phyloP scores from a whole-genome alignment of 495 filamentous ascomycete genomes.

The Amphirosellinia nigrospora region DNA sequence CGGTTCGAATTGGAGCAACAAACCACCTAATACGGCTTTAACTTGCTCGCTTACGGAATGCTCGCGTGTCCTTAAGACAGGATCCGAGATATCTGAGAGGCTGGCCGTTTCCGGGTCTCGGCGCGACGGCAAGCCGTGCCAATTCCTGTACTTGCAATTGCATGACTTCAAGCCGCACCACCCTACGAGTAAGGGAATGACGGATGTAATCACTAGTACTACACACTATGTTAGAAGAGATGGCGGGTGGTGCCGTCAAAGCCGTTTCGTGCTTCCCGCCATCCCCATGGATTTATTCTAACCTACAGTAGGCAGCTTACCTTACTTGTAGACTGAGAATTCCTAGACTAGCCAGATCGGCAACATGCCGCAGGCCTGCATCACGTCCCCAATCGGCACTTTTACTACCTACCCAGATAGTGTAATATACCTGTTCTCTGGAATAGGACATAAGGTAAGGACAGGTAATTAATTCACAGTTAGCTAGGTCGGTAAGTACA shows the following conservation, averaged over 20 bases:
- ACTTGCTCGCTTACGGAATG: constrained; percentile 13
- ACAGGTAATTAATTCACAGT: background rate
- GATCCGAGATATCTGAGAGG: background rate
- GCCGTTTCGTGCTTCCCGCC: constrained; percentile 18
- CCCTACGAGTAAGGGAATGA: too few relatives aligned
- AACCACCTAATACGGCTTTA: background rate
- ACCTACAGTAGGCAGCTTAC: background rate
- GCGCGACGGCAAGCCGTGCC: constrained; percentile 17
- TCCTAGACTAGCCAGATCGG: constrained; percentile 11
- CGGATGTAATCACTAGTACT: background rate
- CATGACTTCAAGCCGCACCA: constrained; percentile 17
- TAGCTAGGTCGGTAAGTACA: background rate
- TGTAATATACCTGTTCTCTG: background rate
- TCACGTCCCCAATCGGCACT: constrained; percentile 22
- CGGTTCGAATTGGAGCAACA: constrained; percentile 16
- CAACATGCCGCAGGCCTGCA: constrained; percentile 9
- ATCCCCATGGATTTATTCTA: background rate
- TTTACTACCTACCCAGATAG: background rate
- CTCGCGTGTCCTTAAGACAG: constrained; percentile 20
- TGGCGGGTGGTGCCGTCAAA: constrained; percentile 24
- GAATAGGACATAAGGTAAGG: background rate
- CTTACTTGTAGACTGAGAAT: background rate
- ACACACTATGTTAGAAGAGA: background rate
- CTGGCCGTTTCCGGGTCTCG: constrained; percentile 15
- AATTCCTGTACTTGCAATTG: constrained; percentile 9